These are phyloP conservation scores for Hordeum vulgare DNA, from an alignment of 176 grass and related monocot species.

Conservation along the genomic window DNA sequence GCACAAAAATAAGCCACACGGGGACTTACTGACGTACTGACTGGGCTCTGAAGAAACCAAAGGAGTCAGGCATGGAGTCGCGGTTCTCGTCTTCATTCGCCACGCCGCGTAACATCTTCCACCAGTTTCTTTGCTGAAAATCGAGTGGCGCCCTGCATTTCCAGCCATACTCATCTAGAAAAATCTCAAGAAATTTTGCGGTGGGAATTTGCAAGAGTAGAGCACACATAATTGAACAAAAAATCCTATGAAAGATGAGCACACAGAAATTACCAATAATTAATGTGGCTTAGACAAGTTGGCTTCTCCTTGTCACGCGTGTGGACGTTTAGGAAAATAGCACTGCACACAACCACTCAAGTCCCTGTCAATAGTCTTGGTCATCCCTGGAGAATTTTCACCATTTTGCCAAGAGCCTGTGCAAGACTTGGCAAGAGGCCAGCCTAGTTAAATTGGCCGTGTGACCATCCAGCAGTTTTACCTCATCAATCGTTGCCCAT, in stretches of 20 bases:
- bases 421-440: too few species aligned
- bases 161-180: neutral
- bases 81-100: neutral
- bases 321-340: neutral
- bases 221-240: neutral
- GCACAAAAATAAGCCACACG: neutral
- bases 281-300: neutral
- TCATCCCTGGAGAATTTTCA: too few species aligned
- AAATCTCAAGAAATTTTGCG: neutral
- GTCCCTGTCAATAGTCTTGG: too few species aligned
- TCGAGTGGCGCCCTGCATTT: neutral
- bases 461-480: neutral
- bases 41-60: neutral
- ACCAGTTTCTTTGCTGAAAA: too few species aligned
- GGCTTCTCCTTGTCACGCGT: neutral
- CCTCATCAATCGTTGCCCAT: neutral
- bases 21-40: neutral
- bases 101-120: too few species aligned
- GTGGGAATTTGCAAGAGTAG: neutral
- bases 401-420: too few species aligned
- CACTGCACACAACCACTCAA: neutral
- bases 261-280: neutral
- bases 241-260: neutral
- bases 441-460: too few species aligned
- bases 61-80: neutral